Percentiles rank a stretch among this genome's conserved stretches.
Evolutionary conservation across 2,329 filamentous ascomycete species (phyloP).

Genomic region (Fusarium virguliforme): DNA sequence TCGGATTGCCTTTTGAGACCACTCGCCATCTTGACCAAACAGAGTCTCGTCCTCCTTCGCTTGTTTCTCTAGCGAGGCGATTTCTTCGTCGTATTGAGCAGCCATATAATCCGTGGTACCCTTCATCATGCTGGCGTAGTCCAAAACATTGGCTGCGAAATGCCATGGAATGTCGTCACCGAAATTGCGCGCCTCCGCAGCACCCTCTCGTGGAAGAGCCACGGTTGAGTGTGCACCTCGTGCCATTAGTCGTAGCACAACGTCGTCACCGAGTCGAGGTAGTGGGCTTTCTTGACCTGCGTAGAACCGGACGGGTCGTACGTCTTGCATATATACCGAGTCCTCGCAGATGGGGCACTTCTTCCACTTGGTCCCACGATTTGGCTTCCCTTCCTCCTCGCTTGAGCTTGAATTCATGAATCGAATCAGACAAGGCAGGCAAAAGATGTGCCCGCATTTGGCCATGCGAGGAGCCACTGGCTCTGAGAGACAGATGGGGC

Average conservation of each 20-base stretch:
- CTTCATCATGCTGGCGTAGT: slow-evolving; percentile 97
- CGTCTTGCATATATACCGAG: slow-evolving; percentile 91
- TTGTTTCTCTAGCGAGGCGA: slow-evolving; percentile 80
- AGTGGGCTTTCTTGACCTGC: slow-evolving; percentile 87
- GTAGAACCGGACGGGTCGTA: slow-evolving; percentile 91
- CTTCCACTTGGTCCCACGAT: slow-evolving; percentile 86
- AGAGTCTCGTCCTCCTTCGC: slow-evolving; percentile 91
- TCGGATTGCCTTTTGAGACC: slow-evolving; percentile 87
- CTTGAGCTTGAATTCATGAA: slow-evolving; percentile 91
- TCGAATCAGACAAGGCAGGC: slow-evolving; percentile 90
- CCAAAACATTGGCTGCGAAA: slow-evolving; percentile 91
- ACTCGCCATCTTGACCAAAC: slow-evolving; percentile 93
- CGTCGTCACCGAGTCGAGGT: slow-evolving; percentile 88
- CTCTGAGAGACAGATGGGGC: slow-evolving; percentile 94
- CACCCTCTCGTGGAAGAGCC: slow-evolving; percentile 87
- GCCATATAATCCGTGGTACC: slow-evolving; percentile 91
- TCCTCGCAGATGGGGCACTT: slow-evolving; percentile 98
- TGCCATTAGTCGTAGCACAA: slow-evolving; percentile 89
- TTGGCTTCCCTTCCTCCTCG: slow-evolving; percentile 77
- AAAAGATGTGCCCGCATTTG: slow-evolving; percentile 97
- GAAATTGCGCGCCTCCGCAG: slow-evolving; percentile 76
- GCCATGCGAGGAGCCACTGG: slow-evolving; percentile 97
- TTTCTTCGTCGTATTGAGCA: slow-evolving; percentile 84
- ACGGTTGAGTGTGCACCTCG: slow-evolving; percentile 86
- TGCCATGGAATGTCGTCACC: slow-evolving; percentile 93